Evolutionary conservation across 2,329 filamentous ascomycete species (phyloP).

Genomic region (Sporothrix phasma): DNA sequence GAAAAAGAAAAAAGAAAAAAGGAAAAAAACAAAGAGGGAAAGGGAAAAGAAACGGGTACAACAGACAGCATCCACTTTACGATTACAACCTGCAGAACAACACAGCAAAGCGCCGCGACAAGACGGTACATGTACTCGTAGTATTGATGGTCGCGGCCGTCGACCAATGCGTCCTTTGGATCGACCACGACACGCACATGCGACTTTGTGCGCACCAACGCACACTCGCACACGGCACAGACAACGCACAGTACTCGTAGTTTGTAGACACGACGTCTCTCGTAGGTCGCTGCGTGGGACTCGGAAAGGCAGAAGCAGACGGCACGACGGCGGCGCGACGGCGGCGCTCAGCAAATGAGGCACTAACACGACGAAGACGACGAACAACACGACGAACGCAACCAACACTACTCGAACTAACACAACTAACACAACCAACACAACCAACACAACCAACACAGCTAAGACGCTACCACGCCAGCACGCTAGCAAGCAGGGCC

Average conservation of each 20-base stretch:
- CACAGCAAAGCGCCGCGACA: background rate
- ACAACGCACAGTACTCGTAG: too few relatives aligned
- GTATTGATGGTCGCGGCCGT: background rate
- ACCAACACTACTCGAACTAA: too few relatives aligned
- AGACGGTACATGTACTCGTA: background rate
- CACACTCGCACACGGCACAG: background rate
- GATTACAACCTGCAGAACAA: background rate
- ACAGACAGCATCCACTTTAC: background rate
- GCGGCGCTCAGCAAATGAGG: background rate
- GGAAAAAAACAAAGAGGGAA: too few relatives aligned
- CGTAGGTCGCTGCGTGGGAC: background rate
- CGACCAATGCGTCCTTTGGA: background rate
- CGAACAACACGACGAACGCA: too few relatives aligned
- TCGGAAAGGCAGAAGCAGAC: background rate
- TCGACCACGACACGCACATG: background rate
- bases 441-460: too few relatives aligned
- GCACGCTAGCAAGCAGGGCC: background rate
- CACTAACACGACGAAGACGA: background rate
- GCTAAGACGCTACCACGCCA: background rate
- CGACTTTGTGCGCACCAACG: background rate
- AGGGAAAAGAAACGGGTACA: too few relatives aligned
- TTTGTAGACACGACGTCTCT: background rate
- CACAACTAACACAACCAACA: too few relatives aligned
- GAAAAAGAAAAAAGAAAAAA: background rate
- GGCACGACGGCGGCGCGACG: background rate